Base-by-base conservation (phyloP, 805 yeast species). In the Lachancea nothofagi region DNA sequence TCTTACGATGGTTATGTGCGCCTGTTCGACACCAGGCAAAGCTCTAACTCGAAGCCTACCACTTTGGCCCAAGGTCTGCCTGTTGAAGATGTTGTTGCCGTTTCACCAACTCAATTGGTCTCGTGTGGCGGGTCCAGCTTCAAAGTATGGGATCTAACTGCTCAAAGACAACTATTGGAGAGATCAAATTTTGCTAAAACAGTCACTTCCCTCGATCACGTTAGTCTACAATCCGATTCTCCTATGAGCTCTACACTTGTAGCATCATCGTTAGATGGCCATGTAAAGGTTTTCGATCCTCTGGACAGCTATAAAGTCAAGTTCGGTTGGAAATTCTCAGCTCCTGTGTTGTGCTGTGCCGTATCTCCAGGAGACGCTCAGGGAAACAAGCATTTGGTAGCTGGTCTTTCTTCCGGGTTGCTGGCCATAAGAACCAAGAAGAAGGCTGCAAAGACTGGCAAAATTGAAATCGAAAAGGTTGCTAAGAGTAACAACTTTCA, bases 241-340 rank as follows among this genome's bases (percentile, higher is more conserved):
- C 62, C 64, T 35, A 60, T 59, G 51, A 45, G 51, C 31, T 57
- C 58, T 6, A 79, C 83, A 38, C 67, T 93, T 32, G 66, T 93
- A 22, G 97, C 95, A 2, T 97, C 97, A 13, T 88, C 97, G 0
- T 69, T 93, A 42, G 98, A 93, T 64, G 98, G 98, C 15, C 98
- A 93, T 62, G 96, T 93, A 44, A 93, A 93, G 63, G 89, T 89
- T 32, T 86, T 90, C 59, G 97, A 89, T 61, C 76, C 85, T 27
- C 65, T 74, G 20, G 74, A 81, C 17, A 74, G 76, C 51, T 89
- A 90, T 86, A 83, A 82, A 45, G 96, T 90, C 45, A 85, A 83
- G 59, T 90, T 88, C 59, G 97, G 97, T 35, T 90, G 97, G 97
- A 90, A 89, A 64, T 90, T 84, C 57, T 96, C 96, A 25, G 87